Base-by-base conservation (phyloP, 495 filamentous ascomycete genomes). In the Penicillium atrosanguineum region DNA sequence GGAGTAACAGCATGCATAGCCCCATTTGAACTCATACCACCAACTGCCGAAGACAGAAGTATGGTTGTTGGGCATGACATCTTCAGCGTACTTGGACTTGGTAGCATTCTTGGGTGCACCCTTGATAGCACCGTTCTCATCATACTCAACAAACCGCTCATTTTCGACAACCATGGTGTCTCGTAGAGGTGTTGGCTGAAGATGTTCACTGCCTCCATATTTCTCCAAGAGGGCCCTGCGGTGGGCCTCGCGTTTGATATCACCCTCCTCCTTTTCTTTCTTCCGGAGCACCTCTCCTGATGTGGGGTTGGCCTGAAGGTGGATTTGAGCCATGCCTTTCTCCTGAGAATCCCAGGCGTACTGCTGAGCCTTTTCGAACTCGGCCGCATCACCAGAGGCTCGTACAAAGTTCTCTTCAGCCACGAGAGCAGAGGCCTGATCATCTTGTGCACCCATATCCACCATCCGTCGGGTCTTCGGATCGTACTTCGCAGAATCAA, bases 331-430 rank as follows among this genome's bases (percentile, higher is more conserved):
- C 51, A 85, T 85, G 26, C 79, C 78, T 44, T 81, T 80, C 66
- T 98, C 95, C 64, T 96, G 91, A 15, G 85, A 86, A 66, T 98
- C 95, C 94, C 94, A 98, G 0, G 94, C 94, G 65, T 95, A 93
- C 34, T 82, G 76, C 67, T 91, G 88, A 29, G 95, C 91, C 52
- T 78, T 83, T 59, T 97, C 93, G 61, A 98, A 97, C 63, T 96
- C 94, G 3, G 87, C 91, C 1, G 95, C 94, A 69, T 97, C 95
- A 26, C 94, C 94, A 4, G 90, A 93, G 18, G 87, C 86, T 40
- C 88, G 84, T 69, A 96, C 83, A 63, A 94, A 97, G 54, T 91
- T 91, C 61, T 97, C 94, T 64, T 98, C 95, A 4, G 91, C 94
- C 41, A 97, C 91, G 34, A 97, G 75, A 9, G 87, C 85, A 16